Percentiles rank a stretch among this genome's conserved stretches.
phyloP scores from a whole-genome alignment of 202 grass and related monocot genomes.

The Setaria viridis region DNA sequence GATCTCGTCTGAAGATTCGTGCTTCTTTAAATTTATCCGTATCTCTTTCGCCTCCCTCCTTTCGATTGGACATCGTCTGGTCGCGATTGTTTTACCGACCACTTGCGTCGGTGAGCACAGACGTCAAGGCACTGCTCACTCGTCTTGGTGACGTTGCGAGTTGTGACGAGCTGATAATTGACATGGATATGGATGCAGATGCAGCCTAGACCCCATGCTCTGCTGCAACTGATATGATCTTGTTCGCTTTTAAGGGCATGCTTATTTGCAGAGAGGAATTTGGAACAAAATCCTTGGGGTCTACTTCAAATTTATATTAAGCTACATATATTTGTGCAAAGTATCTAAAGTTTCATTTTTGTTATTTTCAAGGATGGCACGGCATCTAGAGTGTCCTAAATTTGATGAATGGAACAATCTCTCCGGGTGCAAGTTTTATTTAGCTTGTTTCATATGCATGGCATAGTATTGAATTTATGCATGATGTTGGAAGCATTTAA shows the following conservation, averaged over 20 bases:
- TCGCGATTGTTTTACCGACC: conserved; percentile 30
- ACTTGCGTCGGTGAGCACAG: conserved; percentile 48
- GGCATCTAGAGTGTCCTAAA: too few species aligned
- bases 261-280: background rate
- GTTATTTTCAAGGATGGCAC: too few species aligned
- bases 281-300: background rate
- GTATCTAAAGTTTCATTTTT: too few species aligned
- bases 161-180: background rate
- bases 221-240: background rate
- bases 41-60: background rate
- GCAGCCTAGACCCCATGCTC: background rate
- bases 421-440: too few species aligned
- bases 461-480: too few species aligned
- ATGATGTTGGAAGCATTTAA: too few species aligned
- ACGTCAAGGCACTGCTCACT: conserved; percentile 48
- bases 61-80: conserved; percentile 8
- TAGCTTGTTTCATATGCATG: too few species aligned
- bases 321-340: too few species aligned
- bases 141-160: background rate
- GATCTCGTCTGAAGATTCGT: conserved; percentile 43
- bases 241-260: background rate
- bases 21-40: conserved; percentile 24
- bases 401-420: too few species aligned
- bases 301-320: too few species aligned
- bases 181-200: conserved; percentile 4